A percentile compares a stretch with the other conserved stretches of the same genome.
phyloP scores from a whole-genome alignment of 2,329 filamentous ascomycete species.

The Botryotinia calthae region DNA sequence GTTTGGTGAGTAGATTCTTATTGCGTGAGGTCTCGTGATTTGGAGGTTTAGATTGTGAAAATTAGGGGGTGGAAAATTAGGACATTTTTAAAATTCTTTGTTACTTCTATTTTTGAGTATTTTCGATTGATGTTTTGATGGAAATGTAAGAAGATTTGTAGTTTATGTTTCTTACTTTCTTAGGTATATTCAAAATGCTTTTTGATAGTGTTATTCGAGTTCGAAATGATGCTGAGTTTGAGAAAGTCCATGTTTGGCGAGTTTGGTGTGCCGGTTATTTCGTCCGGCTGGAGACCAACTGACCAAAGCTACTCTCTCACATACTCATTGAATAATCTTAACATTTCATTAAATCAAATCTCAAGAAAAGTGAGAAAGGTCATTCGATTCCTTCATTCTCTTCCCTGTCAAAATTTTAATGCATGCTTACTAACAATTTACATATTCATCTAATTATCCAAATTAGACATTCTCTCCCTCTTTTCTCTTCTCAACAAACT shows the following conservation, averaged over 20 bases:
- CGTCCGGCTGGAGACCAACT: not conserved
- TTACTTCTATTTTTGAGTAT: not conserved
- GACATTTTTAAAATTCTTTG: not conserved
- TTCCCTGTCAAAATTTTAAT: not conserved
- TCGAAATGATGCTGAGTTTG: not conserved
- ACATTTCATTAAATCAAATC: not conserved
- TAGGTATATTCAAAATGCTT: not conserved
- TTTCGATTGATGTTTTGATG: accelerated
- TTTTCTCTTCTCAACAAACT: not conserved
- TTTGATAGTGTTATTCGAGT: not conserved
- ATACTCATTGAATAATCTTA: not conserved
- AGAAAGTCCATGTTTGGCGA: not conserved
- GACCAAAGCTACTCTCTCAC: not conserved
- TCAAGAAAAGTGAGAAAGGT: not conserved
- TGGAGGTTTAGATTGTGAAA: not conserved
- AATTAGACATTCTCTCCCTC: not conserved
- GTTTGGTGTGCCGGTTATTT: not conserved
- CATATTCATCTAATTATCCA: not conserved
- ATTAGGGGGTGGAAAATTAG: not conserved
- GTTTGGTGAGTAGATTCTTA: not conserved
- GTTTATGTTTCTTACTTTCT: not conserved
- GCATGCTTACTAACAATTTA: not conserved
- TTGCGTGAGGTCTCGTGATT: conserved; percentile 13
- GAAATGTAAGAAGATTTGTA: accelerated
- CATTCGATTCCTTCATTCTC: not conserved